Evolutionary conservation across 1,139 yeast genomes (phyloP).

Genomic region (Kodamaea ohmeri): DNA sequence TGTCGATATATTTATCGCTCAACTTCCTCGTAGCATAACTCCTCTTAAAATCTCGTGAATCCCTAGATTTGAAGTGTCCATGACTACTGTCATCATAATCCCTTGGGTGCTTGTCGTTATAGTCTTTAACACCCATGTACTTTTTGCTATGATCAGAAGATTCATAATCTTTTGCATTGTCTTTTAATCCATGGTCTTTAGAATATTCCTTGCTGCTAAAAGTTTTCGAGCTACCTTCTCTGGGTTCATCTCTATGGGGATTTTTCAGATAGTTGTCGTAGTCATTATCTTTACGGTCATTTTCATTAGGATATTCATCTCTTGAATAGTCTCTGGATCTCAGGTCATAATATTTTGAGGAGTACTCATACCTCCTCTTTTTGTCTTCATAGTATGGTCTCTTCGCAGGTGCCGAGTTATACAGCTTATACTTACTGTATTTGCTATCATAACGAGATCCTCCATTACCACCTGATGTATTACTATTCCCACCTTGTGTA

Average conservation of each 20-base stretch:
- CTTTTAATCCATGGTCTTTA: neutral
- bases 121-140: too few relatives aligned
- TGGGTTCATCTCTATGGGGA: neutral
- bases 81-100: neutral
- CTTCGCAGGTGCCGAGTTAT: slow-evolving; percentile 2
- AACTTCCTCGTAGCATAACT: slow-evolving; percentile 1
- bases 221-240: neutral
- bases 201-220: neutral
- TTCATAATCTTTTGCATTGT: neutral
- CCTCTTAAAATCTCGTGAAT: neutral
- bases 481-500: slow-evolving; percentile 9
- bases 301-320: slow-evolving; percentile 1
- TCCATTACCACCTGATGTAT: neutral
- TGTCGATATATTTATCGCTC: neutral
- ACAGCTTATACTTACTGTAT: slow-evolving; percentile 16
- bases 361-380: slow-evolving; percentile 16
- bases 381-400: slow-evolving; percentile 11
- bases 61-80: slow-evolving; percentile 1
- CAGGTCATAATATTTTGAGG: slow-evolving; percentile 4
- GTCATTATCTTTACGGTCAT: neutral
- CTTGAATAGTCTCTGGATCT: slow-evolving; percentile 3
- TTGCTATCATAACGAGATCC: slow-evolving; percentile 13
- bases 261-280: neutral
- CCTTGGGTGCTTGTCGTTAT: neutral
- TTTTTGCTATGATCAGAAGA: too few relatives aligned